phyloP scores from a whole-genome alignment of 2,329 filamentous ascomycete species.

The Pezicula rhizophila region DNA sequence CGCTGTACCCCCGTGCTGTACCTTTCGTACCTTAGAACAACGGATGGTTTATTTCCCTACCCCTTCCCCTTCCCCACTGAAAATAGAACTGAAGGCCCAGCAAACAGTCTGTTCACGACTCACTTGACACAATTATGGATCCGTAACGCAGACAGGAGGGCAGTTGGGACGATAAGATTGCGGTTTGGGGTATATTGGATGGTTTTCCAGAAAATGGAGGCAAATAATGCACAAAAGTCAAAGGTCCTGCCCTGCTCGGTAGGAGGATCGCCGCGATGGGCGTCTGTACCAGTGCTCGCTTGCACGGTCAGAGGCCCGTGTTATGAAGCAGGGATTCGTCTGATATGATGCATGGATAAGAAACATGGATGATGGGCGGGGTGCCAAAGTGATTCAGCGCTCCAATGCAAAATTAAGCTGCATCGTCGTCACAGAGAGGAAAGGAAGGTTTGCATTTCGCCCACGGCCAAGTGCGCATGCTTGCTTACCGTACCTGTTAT shows the following conservation, averaged over 20 bases:
- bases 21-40: no score
- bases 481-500: no score
- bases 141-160: constrained; percentile 11
- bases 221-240: constrained; percentile 4
- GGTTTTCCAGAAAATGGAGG: constrained; percentile 16
- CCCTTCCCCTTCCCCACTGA: neutral
- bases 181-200: constrained; percentile 20
- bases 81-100: neutral
- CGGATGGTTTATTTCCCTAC: no score
- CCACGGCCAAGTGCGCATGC: no score
- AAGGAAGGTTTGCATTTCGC: no score
- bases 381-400: constrained; percentile 3
- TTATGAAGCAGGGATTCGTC: constrained; percentile 20
- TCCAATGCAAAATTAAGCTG: constrained; percentile 8
- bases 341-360: constrained; percentile 23
- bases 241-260: constrained; percentile 14
- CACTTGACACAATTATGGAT: constrained; percentile 12
- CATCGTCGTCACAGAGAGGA: no score
- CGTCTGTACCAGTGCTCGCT: constrained; percentile 23
- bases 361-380: neutral
- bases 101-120: constrained; percentile 10
- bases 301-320: constrained; percentile 23
- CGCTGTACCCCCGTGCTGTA: no score
- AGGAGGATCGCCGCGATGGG: constrained; percentile 22
- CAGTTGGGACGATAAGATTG: constrained; percentile 18